Conservation (phyloP, 2,329 filamentous ascomycete species). For the Clonostachys chloroleuca region DNA sequence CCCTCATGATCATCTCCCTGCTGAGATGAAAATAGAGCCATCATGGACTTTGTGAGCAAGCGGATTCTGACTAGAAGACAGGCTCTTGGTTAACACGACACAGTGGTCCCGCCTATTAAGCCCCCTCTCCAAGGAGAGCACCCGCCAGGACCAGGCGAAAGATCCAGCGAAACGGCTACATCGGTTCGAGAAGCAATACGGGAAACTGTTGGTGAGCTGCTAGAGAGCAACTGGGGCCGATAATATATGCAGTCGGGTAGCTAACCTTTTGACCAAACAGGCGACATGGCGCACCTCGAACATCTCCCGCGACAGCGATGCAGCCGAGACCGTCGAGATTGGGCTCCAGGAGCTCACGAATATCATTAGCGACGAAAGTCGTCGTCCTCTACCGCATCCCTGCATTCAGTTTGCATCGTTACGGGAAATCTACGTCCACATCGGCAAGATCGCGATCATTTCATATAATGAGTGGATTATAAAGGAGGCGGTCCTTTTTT, state of each 20-base stretch:
- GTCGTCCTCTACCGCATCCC: constrained; percentile 82
- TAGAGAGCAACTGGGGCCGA: background rate
- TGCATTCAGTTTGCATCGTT: constrained; percentile 84
- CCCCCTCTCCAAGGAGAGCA: constrained; percentile 50
- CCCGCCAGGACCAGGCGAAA: constrained; percentile 55
- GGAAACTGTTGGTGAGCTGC: constrained; percentile 49
- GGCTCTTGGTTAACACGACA: background rate
- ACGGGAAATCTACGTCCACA: constrained; percentile 83
- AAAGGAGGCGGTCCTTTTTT: constrained; percentile 78
- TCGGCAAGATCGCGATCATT: constrained; percentile 83
- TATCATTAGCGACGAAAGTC: constrained; percentile 84
- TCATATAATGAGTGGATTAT: constrained; percentile 85
- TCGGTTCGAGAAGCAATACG: constrained; percentile 64
- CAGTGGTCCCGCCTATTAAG: constrained; percentile 67
- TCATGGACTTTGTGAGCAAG: constrained; percentile 53
- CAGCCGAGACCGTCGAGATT: constrained; percentile 58
- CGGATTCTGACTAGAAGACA: background rate
- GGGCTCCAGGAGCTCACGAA: constrained; percentile 60
- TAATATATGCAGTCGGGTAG: background rate
- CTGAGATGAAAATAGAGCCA: constrained; percentile 40
- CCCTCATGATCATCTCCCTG: background rate
- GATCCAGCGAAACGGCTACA: constrained; percentile 61
- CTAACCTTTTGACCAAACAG: constrained; percentile 18
- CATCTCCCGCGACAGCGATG: constrained; percentile 54
- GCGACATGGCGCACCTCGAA: constrained; percentile 59